Evolutionary conservation across 148 eudicot genomes (phyloP), one percentile per base, ranked within the genome.

Genomic region (Fagopyrum esculentum): DNA sequence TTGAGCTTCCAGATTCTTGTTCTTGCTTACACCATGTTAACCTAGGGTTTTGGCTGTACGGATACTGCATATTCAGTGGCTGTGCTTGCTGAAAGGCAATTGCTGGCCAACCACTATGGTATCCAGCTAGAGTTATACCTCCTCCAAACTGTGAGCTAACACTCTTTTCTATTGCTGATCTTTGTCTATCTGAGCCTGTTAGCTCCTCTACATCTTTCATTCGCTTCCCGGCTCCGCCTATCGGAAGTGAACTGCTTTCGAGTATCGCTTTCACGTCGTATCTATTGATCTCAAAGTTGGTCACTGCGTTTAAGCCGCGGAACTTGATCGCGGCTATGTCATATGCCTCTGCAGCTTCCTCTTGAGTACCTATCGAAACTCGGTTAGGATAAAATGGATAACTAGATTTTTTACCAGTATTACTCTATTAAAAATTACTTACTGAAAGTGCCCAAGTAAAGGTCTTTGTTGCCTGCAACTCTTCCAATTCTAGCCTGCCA

Each of bases 401-500:
- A 22, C 26, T 22, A 22, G 26, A 22, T 0, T 22, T 22, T 22
- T 22, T 22, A 22, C 26, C 26, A 22, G 26, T 22, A 22, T 22
- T 22, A 22, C 26, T 22, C 0, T 0, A 22, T 22, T 22, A 22
- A 22, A 22, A 22, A 0, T 35, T 40, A 81, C 93, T 86, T 89
- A 94, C 98, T 92, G 81, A 94, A 94, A 73, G 98, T 94, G 78
- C 97, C 98, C 78, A 94, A 74, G 83, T 94, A 94, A 74, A 94
- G 97, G 79, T 94, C 98, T 69, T 94, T 94, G 89, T 94, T 94
- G 77, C 98, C 98, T 1, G 98, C 98, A 79, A 94, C 98, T 74
- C 98, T 87, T 56, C 98, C 98, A 19, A 94, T 94, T 61, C 98
- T 94, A 51, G 98, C 98, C 82, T 94, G 98, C 98, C 98, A 94